Conservation (phyloP, 768 basidiomycete genomes). For the Vararia minispora region DNA sequence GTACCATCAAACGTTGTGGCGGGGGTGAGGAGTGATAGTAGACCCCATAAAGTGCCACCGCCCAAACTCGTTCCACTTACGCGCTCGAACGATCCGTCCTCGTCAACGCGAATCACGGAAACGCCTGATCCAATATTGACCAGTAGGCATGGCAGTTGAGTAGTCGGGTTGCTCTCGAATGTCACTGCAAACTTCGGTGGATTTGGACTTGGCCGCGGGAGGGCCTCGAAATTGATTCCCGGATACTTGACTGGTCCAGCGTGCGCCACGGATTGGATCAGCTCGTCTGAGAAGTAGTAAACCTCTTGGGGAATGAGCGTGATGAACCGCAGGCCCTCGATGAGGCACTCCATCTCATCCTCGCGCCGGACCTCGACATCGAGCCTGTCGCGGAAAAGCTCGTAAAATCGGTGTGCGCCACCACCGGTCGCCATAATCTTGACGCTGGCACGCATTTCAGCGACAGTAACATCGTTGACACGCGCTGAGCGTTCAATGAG, state of each 20-base stretch:
- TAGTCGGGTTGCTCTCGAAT: conserved; percentile 73
- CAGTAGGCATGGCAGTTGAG: conserved; percentile 89
- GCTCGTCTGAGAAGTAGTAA: conserved; percentile 97
- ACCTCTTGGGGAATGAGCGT: conserved; percentile 94
- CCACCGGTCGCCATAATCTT: conserved; percentile 98
- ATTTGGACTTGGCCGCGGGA: conserved; percentile 84
- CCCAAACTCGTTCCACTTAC: conserved; percentile 96
- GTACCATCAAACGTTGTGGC: conserved; percentile 92
- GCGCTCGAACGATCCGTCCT: conserved; percentile 90
- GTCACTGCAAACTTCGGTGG: conserved; percentile 84
- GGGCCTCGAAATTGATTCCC: conserved; percentile 15
- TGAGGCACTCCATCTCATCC: conserved; percentile 99
- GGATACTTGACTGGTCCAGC: conserved; percentile 1
- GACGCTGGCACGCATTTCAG: conserved; percentile 84
- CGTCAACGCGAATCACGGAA: conserved; percentile 94
- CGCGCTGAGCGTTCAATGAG: conserved; percentile 81
- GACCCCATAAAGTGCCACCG: conserved; percentile 95
- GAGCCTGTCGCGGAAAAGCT: conserved; percentile 61
- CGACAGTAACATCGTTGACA: conserved; percentile 78
- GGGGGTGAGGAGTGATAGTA: conserved; percentile 89
- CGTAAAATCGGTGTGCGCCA: conserved; percentile 91
- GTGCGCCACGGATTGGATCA: conserved; percentile 60
- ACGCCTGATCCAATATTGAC: conserved; percentile 99
- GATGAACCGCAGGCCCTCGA: conserved; percentile 93
- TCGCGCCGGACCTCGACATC: conserved; percentile 81